Evolutionary conservation across 2,329 filamentous ascomycete genomes (phyloP), one percentile per base, ranked within the genome.

Genomic region (Beauveria sp.): DNA sequence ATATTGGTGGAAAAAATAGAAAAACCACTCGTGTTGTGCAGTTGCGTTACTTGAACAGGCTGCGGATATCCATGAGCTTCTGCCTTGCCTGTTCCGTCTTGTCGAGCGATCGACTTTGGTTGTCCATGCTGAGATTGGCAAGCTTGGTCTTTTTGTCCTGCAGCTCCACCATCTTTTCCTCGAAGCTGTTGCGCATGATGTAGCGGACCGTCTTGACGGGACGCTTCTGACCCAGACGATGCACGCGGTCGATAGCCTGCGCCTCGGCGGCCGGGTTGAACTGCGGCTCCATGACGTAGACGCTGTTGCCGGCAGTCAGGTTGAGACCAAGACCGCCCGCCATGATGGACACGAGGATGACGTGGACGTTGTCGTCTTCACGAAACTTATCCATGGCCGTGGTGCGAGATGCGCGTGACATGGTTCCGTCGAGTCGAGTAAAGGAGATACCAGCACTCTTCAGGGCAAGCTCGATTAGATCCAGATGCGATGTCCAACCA

Each of bases 251-350:
- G 8, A 98, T 83, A 2, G 95, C 95, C 75, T 99, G 95, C 5
- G 92, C 90, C 74, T 99, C 93, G 0, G 93, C 91, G 0, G 92
- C 93, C 0, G 95, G 95, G 70, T 99, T 99, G 78, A 93, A 99
- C 71, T 97, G 93, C 5, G 95, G 95, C 73, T 99, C 95, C 93
- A 99, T 98, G 69, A 98, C 89, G 72, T 95, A 98, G 16, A 96
- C 93, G 61, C 85, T 89, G 71, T 87, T 95, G 38, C 88, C 93
- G 0, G 90, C 81, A 0, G 93, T 97, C 60, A 98, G 79, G 71
- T 98, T 98, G 45, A 98, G 85, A 16, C 93, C 93, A 18, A 97
- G 83, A 20, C 95, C 93, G 65, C 93, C 95, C 0, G 93, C 93
- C 70, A 88, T 91, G 74, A 97, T 96, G 10, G 91, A 96, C 16